Conservation (phyloP, 306 rosid genomes). For the Psophocarpus tetragonolobus region DNA sequence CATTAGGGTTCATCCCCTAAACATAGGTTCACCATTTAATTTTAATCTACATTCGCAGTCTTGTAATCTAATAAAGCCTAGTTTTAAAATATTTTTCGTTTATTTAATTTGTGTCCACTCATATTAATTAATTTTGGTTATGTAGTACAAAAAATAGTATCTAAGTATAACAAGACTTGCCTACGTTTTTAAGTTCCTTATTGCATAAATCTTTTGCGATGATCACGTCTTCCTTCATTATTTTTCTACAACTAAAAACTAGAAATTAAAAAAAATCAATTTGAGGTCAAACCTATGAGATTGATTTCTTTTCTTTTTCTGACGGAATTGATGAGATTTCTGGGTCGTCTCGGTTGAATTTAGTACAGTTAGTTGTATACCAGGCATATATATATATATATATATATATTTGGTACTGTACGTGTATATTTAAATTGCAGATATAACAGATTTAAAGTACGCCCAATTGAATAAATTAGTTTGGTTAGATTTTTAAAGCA, state of each 20-base stretch:
- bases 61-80: not conserved
- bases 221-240: too few species aligned
- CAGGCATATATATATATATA: too few species aligned
- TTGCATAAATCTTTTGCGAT: too few species aligned
- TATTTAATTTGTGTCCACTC: not conserved
- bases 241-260: too few species aligned
- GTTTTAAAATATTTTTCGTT: not conserved
- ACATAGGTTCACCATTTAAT: not conserved
- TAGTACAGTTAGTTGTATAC: not conserved
- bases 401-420: too few species aligned
- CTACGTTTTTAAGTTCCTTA: not conserved
- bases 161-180: not conserved
- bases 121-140: not conserved
- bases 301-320: too few species aligned
- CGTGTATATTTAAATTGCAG: not conserved
- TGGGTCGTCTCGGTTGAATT: not conserved
- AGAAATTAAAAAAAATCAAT: too few species aligned
- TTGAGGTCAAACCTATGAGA: too few species aligned
- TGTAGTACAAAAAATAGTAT: not conserved
- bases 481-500: too few species aligned
- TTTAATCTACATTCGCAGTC: not conserved
- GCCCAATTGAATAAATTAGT: not conserved
- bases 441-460: not conserved
- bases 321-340: not conserved
- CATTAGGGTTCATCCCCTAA: not conserved